phyloP scores from a whole-genome alignment of 257 asterid genomes.

The Henckelia pumila region DNA sequence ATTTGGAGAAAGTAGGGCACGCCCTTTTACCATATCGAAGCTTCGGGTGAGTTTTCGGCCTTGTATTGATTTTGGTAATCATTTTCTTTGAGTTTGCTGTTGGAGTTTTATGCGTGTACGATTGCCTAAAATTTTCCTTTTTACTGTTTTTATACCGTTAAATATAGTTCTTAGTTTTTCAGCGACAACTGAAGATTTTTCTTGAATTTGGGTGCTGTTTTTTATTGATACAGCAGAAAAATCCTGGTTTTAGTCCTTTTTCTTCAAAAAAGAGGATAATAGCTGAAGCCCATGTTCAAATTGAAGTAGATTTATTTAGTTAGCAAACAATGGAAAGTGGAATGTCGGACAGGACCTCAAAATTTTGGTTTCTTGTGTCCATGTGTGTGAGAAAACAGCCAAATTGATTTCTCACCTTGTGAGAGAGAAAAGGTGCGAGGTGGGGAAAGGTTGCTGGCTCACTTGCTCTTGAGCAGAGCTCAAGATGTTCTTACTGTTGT shows the following conservation, averaged over 20 bases:
- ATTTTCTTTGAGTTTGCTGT: neutral
- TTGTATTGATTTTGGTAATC: neutral
- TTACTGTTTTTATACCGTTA: neutral
- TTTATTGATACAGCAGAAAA: neutral
- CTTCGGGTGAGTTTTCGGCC: neutral
- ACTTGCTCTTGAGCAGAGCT: neutral
- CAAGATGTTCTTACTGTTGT: neutral
- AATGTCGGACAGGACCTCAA: neutral
- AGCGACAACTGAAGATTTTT: neutral
- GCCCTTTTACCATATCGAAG: too few species aligned
- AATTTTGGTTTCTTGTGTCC: neutral
- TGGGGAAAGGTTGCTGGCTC: too few species aligned
- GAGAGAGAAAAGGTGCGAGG: neutral
- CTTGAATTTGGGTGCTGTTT: neutral
- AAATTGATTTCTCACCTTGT: neutral
- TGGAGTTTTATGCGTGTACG: neutral
- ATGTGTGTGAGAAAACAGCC: neutral
- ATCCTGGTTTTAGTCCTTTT: too few species aligned
- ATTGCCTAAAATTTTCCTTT: neutral
- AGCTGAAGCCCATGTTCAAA: neutral
- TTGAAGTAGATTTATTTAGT: neutral
- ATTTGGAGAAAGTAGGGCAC: too few species aligned
- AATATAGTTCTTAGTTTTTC: neutral
- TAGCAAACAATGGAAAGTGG: neutral
- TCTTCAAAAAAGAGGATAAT: too few species aligned